phyloP scores from a whole-genome alignment of 192 early-diverging fungal genomes.

The Physocladia obscura region DNA sequence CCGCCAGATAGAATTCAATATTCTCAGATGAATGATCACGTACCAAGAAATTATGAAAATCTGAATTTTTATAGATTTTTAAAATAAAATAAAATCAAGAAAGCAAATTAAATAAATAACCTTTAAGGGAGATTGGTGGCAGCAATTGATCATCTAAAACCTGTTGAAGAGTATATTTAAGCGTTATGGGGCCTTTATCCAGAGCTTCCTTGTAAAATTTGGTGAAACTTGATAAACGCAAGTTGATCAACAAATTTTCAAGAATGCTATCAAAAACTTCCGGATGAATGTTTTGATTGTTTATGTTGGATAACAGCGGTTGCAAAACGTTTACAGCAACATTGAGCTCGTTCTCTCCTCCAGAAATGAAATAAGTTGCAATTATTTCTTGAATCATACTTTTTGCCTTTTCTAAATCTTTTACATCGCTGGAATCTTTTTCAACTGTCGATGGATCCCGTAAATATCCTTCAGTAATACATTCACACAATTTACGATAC shows the following conservation, averaged over 20 bases:
- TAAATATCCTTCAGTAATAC: not conserved
- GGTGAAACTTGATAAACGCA: constrained; percentile 33
- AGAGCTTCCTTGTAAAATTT: constrained; percentile 36
- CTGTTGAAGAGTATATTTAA: constrained; percentile 10
- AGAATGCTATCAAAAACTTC: constrained; percentile 31
- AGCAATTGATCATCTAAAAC: constrained; percentile 10
- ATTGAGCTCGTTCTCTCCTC: constrained; percentile 30
- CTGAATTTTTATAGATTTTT: not conserved
- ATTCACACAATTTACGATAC: constrained; percentile 1
- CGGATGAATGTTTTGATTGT: constrained; percentile 29
- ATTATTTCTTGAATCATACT: not conserved
- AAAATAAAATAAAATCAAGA: not conserved
- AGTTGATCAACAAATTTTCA: constrained; percentile 25
- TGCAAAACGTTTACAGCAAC: constrained; percentile 22
- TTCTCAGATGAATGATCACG: constrained; percentile 23
- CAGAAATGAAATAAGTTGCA: constrained; percentile 11
- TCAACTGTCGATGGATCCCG: not conserved
- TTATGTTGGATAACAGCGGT: constrained; percentile 8
- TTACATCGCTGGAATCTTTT: not conserved
- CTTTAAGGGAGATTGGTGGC: constrained; percentile 15
- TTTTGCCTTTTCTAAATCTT: constrained; percentile 2
- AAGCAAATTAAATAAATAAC: not conserved
- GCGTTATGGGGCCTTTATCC: constrained; percentile 10
- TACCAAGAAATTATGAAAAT: constrained; percentile 19
- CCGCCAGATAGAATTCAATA: constrained; percentile 14